These are phyloP conservation scores for Cladosporium velox DNA, from an alignment of 2,329 filamentous ascomycete species.

Conservation along the genomic window DNA sequence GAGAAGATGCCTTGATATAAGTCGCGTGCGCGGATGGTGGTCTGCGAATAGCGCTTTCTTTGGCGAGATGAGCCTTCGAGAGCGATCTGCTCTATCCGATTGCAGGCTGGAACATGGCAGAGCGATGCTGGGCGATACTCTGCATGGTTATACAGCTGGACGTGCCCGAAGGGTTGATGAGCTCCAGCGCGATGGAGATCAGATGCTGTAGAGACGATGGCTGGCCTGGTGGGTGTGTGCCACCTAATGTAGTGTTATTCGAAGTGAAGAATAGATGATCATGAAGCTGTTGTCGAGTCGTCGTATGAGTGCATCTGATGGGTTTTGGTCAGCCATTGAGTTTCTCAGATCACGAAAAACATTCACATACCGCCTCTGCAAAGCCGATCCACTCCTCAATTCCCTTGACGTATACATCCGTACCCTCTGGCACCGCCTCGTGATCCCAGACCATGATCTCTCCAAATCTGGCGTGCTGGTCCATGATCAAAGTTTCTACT, in stretches of 20 bases:
- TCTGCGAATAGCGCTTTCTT: background rate
- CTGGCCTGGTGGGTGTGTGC: background rate
- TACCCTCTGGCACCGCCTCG: conserved; percentile 63
- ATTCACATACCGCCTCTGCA: conserved; percentile 62
- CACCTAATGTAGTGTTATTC: background rate
- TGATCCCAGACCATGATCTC: conserved; percentile 83
- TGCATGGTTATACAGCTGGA: background rate
- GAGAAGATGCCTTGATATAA: background rate
- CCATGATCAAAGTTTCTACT: conserved; percentile 60
- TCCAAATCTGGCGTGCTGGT: conserved; percentile 69
- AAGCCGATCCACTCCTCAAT: conserved; percentile 80
- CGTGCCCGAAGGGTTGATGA: background rate
- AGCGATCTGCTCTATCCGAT: background rate
- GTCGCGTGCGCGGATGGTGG: background rate
- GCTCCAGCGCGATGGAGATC: background rate
- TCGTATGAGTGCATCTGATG: conserved; percentile 24
- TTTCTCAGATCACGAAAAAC: background rate
- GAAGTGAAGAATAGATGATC: background rate
- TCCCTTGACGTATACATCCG: conserved; percentile 72
- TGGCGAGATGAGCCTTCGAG: background rate
- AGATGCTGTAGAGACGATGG: background rate
- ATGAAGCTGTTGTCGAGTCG: background rate
- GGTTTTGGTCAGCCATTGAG: background rate
- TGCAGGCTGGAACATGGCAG: background rate
- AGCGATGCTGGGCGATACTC: background rate